Conservation (phyloP, 163 green algal species). For the Volvox carteri region DNA sequence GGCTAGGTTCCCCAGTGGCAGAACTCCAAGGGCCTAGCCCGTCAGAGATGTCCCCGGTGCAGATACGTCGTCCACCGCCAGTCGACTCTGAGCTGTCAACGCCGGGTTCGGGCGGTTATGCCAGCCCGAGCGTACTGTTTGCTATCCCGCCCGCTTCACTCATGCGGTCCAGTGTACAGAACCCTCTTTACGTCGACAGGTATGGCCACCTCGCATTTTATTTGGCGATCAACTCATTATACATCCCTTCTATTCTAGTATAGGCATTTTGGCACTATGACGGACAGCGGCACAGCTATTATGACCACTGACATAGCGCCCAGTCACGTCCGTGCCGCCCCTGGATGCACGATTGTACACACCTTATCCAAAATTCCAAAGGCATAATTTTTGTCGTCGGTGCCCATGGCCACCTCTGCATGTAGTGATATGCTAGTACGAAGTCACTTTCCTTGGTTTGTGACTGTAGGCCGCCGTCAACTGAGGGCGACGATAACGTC, state of each 20-base stretch:
- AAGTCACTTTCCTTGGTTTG: too few relatives aligned
- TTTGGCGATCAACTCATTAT: too few relatives aligned
- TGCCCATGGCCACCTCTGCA: too few relatives aligned
- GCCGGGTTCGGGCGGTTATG: conserved; percentile 33
- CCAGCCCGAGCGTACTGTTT: neutral
- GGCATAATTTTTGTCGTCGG: too few relatives aligned
- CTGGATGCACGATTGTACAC: too few relatives aligned
- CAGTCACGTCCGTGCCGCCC: too few relatives aligned
- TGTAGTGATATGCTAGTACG: too few relatives aligned
- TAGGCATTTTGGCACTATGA: too few relatives aligned
- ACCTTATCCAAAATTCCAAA: too few relatives aligned
- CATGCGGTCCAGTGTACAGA: conserved; percentile 47
- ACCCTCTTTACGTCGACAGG: conserved; percentile 42
- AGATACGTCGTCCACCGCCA: neutral
- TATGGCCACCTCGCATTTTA: neutral
- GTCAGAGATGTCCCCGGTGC: neutral
- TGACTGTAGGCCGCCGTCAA: conserved; percentile 2
- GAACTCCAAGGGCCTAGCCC: neutral
- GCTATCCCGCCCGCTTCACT: neutral
- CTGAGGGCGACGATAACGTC: neutral
- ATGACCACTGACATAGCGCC: too few relatives aligned
- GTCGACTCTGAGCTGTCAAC: conserved; percentile 44
- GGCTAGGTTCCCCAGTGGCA: neutral
- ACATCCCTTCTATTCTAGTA: too few relatives aligned
- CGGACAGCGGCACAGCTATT: too few relatives aligned